Evolutionary conservation across 2,329 filamentous ascomycete genomes (phyloP).

Genomic region (Cladorrhinum sp.): DNA sequence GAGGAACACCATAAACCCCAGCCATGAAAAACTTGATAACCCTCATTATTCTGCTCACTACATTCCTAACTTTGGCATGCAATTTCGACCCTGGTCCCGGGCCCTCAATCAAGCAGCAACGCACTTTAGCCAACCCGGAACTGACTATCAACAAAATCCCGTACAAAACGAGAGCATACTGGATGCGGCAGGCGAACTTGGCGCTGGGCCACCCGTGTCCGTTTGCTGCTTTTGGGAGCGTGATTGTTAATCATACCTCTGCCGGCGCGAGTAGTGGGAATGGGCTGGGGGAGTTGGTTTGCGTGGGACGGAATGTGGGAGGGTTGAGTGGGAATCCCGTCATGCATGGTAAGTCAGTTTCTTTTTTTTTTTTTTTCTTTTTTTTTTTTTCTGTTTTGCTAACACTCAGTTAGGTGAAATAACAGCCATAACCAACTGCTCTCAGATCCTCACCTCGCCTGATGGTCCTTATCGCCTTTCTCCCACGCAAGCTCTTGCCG

Average conservation of each 20-base stretch:
- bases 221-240: slow-evolving; percentile 51
- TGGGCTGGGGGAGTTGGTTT: slow-evolving; percentile 43
- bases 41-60: no score
- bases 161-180: slow-evolving; percentile 42
- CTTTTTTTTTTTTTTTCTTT: neutral
- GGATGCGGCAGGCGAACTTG: slow-evolving; percentile 51
- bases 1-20: no score
- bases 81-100: neutral
- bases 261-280: no score
- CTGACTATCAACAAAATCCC: slow-evolving; percentile 30
- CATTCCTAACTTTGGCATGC: neutral
- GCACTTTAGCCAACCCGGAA: neutral
- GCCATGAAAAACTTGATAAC: no score
- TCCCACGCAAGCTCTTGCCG: slow-evolving; percentile 39
- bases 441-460: slow-evolving; percentile 44
- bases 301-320: slow-evolving; percentile 48
- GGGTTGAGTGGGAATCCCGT: slow-evolving; percentile 47
- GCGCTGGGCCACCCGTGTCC: slow-evolving; percentile 50
- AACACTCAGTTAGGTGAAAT: slow-evolving; percentile 47
- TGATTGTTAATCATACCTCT: slow-evolving; percentile 54
- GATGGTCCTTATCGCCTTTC: slow-evolving; percentile 43
- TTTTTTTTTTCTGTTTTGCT: slow-evolving; percentile 33
- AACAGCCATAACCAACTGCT: slow-evolving; percentile 53
- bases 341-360: slow-evolving; percentile 44
- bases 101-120: neutral